Conservation (phyloP, 2,329 filamentous ascomycete species). For the Exophiala bonariae region DNA sequence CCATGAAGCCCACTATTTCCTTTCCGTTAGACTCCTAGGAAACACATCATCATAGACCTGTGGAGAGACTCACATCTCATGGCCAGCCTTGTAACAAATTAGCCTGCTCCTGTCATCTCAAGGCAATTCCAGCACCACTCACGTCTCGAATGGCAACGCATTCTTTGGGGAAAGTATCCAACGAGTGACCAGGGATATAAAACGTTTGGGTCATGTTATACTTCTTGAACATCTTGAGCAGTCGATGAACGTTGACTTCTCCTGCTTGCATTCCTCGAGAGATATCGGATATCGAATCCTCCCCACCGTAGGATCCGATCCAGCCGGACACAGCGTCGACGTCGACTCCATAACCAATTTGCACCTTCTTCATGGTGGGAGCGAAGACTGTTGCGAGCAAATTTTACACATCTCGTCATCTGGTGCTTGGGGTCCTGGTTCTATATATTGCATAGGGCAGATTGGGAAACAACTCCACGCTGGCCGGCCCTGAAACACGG, state of each 20-base stretch:
- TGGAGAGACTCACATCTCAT: slow-evolving; percentile 53
- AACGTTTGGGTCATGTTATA: slow-evolving; percentile 69
- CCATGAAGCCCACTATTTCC: slow-evolving; percentile 61
- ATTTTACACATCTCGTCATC: not conserved
- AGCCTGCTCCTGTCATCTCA: not conserved
- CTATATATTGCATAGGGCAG: not conserved
- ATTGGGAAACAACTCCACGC: not conserved
- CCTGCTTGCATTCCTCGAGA: slow-evolving; percentile 69
- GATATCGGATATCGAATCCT: slow-evolving; percentile 71
- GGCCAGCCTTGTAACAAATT: slow-evolving; percentile 44
- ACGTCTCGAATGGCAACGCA: slow-evolving; percentile 59
- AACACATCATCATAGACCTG: not conserved
- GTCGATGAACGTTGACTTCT: slow-evolving; percentile 41
- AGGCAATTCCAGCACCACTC: not conserved
- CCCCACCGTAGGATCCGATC: slow-evolving; percentile 73
- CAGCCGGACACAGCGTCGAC: slow-evolving; percentile 73
- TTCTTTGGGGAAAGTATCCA: slow-evolving; percentile 67
- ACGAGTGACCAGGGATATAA: slow-evolving; percentile 64
- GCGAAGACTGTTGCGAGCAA: not conserved
- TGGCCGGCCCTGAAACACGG: not conserved
- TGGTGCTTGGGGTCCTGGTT: not conserved
- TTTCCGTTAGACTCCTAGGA: not conserved
- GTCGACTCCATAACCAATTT: slow-evolving; percentile 66
- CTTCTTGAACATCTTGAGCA: slow-evolving; percentile 70
- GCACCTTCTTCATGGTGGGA: slow-evolving; percentile 47